Evolutionary conservation across 441 rosid species (phyloP), one percentile per base, ranked within the genome.

Genomic region (Jatropha multifida): DNA sequence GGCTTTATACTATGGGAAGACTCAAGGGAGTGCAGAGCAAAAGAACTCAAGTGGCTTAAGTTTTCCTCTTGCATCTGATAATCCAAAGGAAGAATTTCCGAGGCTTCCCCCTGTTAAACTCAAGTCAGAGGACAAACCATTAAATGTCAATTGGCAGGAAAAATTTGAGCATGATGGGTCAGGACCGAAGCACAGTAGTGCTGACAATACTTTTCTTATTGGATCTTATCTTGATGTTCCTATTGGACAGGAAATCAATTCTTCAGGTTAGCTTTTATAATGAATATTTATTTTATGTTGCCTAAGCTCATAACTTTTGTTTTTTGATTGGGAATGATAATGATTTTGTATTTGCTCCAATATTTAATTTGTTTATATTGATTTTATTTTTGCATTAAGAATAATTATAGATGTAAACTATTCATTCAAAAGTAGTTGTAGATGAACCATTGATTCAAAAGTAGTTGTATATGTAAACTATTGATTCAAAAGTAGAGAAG

Each of bases 191-290:
- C 90, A 81, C 64, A 78, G 81, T 44, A 73, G 81, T 80, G 84
- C 81, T 81, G 98, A 92, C 72, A 88, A 77, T 83, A 69, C 86
- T 72, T 86, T 89, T 74, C 88, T 85, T 9, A 83, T 93, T 62
- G 99, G 98, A 62, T 88, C 97, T 49, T 90, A 83, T 84, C 84
- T 95, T 70, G 96, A 93, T 79, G 92, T 95, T 81, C 99, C 99
- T 65, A 71, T 93, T 69, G 98, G 98, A 74, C 98, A 93, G 81
- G 99, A 95, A 81, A 85, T 90, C 77, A 85, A 71, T 84, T 87
- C 93, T 71, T 86, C 97, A 90, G 99, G 99, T 95, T 70, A 81
- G 88, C 78, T 82, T 4, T 49, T 73, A 51, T 52, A 32, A 61
- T 76, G 62, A 72, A 73, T 55, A 46, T 52, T 38, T 26, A 46